Base-by-base conservation (phyloP, 371 early-diverging fungal genomes). In the Circinella minor region DNA sequence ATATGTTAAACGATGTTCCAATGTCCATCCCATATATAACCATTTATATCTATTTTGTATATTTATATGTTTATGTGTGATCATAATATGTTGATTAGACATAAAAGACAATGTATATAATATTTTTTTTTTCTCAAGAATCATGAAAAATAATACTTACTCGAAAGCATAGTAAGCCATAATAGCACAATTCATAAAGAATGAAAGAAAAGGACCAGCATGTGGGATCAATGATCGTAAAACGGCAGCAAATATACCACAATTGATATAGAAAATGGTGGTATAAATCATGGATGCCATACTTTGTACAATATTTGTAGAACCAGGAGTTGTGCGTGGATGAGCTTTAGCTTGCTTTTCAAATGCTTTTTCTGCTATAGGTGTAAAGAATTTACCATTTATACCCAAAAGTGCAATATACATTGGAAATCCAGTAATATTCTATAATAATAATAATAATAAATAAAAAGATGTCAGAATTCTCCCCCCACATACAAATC, bases 141-240 rank as follows among this genome's bases (percentile, higher is more conserved):
- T 27, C 36, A 57, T n/a, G 47, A 14, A n/a, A 17, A 7, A 4
- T 13, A n/a, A 8, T 14, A 72, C 81, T 73, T 79, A 85, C 83
- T 86, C 86, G 49, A 86, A 86, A 46, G 83, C 78, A 64, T 87
- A 87, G 72, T 81, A 87, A n/a, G 84, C 63, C 74, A 82, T 81
- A 37, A 87, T 68, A 64, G 81, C 77, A 64, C 84, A 80, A 36
- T 80, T 79, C 36, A 76, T 73, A 20, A 84, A 55, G 46, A 85
- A 82, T 4, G 84, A 77, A 1, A 79, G 34, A 0, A 60, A 36
- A 15, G 73, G 65, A 4, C 87, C 87, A 57, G 85, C 64, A 9
- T 73, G 38, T 0, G 87, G 87, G 49, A 75, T 67, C 5, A 80
- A 62, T 4, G 66, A 46, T 18, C 75, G 71, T 13, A 85, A 54